Percentiles rank a stretch among this genome's conserved stretches.
Evolutionary conservation across 495 filamentous ascomycete genomes (phyloP).

Genomic region (Penicillium bialowiezense): DNA sequence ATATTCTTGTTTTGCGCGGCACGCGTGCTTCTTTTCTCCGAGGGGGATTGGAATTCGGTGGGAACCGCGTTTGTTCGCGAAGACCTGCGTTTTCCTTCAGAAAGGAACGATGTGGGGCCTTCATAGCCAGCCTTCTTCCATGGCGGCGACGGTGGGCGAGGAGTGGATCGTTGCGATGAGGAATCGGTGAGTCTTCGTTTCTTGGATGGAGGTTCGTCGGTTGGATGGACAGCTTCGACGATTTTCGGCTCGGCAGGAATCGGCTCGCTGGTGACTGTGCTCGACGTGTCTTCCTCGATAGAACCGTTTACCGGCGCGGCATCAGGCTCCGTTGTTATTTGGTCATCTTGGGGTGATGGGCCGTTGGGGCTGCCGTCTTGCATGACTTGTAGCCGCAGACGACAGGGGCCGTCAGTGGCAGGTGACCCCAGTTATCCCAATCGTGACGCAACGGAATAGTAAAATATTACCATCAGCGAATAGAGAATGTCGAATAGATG

Average conservation of each 20-base stretch:
- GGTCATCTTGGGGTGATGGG: conserved; percentile 46
- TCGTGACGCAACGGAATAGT: conserved; percentile 58
- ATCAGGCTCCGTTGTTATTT: conserved; percentile 37
- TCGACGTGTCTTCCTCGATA: conserved; percentile 21
- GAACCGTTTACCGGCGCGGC: conserved; percentile 23
- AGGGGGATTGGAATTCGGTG: conserved; percentile 63
- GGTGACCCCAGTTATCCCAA: conserved; percentile 65
- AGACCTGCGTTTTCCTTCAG: conserved; percentile 82
- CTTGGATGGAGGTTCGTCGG: conserved; percentile 63
- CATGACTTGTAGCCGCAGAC: conserved; percentile 53
- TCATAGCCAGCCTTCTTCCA: conserved; percentile 90
- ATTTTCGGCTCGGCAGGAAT: conserved; percentile 31
- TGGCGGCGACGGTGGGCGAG: conserved; percentile 70
- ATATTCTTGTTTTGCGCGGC: conserved; percentile 32
- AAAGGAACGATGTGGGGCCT: conserved; percentile 79
- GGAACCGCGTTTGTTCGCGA: conserved; percentile 75
- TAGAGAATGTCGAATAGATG: conserved; percentile 50
- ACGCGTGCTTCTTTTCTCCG: conserved; percentile 61
- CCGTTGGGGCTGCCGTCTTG: conserved; percentile 54
- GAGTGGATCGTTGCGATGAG: conserved; percentile 43
- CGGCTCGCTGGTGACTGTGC: conserved; percentile 27
- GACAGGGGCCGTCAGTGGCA: conserved; percentile 46
- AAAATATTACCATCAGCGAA: conserved; percentile 64
- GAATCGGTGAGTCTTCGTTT: conserved; percentile 64
- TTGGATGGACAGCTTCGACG: conserved; percentile 32